Conservation (phyloP, 805 yeast genomes). For the Candida berthetii region DNA sequence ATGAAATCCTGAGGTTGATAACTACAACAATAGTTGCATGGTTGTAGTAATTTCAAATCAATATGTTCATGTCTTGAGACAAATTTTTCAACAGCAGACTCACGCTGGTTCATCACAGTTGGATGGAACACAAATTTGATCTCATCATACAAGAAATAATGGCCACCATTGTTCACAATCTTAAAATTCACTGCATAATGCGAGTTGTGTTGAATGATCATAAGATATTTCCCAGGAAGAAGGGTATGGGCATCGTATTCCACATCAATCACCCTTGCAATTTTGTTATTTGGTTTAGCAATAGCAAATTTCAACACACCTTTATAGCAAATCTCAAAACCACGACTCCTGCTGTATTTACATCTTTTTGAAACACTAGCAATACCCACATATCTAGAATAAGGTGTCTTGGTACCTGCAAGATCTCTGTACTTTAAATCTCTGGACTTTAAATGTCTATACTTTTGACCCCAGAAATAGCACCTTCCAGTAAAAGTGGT, state of each 20-base stretch:
- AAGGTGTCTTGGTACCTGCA: too few species aligned
- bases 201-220: background rate
- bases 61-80: background rate
- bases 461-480: too few species aligned
- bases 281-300: background rate
- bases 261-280: background rate
- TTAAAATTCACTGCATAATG: background rate
- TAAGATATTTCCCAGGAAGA: background rate
- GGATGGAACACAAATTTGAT: too few species aligned
- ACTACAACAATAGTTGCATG: too few species aligned
- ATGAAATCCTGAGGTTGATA: too few species aligned
- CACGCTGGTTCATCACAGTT: background rate
- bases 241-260: background rate
- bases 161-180: background rate
- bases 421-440: too few species aligned
- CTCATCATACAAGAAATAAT: background rate
- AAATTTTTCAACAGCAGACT: background rate
- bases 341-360: background rate
- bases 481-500: too few species aligned
- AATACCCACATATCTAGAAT: background rate
- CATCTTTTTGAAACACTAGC: background rate
- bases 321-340: background rate
- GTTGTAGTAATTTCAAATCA: background rate
- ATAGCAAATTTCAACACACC: background rate
- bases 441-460: too few species aligned